Base-by-base conservation (phyloP, 768 basidiomycete genomes). In the Lentinula detonsa region DNA sequence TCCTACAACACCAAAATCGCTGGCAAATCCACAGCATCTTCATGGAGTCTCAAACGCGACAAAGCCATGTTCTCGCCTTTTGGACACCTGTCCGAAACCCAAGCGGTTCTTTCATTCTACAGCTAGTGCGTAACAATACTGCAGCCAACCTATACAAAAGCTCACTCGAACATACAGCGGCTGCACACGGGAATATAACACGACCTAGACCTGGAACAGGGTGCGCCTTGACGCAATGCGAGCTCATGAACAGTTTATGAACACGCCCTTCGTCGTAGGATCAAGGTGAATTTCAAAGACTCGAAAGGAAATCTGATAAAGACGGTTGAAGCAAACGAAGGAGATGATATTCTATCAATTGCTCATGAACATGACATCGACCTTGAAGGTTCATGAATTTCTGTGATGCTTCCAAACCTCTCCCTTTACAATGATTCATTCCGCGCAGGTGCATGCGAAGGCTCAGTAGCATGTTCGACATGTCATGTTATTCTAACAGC, bases 331-430 rank as follows among this genome's bases (percentile, higher is more conserved):
- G 96, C 83, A 2, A 95, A 90, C 71, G 94, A 95, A 68, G 97
- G 95, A 10, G 96, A 99, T 69, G 93, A 97, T 69, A 75, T 99
- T 40, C 76, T 99, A 37, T 86, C 87, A 23, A 78, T 99, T 59
- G 95, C 95, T 5, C 95, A 97, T 68, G 95, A 97, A 72, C 86
- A 96, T 69, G 96, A 98, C 67, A 85, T 99, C 59, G 96, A 98
- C 70, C 79, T 98, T 18, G 96, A 98, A 80, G 95, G 95, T 93
- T 64, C 63, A 81, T 70, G 37, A 39, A 57, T 42, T 37, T 16
- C n/a, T 31, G 43, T n/a, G 16, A 23, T 48, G 54, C 43, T 49
- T 45, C 40, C 60, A 42, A 42, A 31, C 49, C 31, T 35, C 15
- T 49, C 34, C 9, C 28, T n/a, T 11, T 61, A 52, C 40, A 8